A percentile compares a stretch with the other conserved stretches of the same genome.
Conservation (phyloP, 345 rosid species). For the Toxicodendron radicans region DNA sequence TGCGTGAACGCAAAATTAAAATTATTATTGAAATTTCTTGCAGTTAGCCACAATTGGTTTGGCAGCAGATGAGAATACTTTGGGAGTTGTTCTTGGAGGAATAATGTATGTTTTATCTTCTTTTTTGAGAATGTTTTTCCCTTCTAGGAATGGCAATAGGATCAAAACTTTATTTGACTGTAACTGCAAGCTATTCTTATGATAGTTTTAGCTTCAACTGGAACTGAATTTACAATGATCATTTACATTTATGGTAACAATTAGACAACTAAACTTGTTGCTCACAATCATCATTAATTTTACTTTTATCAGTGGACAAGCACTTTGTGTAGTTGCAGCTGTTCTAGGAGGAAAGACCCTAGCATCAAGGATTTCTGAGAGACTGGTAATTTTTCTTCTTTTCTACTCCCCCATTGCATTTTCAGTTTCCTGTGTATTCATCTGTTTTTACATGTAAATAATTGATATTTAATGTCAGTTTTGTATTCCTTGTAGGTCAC, state of each 20-base stretch:
- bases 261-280: too few species aligned
- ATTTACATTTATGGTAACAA: too few species aligned
- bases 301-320: slow-evolving; percentile 19
- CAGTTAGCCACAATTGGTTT: slow-evolving; percentile 31
- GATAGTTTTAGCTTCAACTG: too few species aligned
- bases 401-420: neutral
- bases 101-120: slow-evolving; percentile 15
- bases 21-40: neutral
- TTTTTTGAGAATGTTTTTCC: neutral
- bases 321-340: slow-evolving; percentile 23
- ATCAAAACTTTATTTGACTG: neutral
- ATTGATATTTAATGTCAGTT: neutral
- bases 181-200: neutral
- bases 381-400: slow-evolving; percentile 19
- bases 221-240: too few species aligned
- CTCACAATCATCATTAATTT: too few species aligned
- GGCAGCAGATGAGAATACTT: slow-evolving; percentile 30
- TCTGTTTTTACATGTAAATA: neutral
- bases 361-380: slow-evolving; percentile 17
- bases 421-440: neutral
- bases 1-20: too few species aligned
- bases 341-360: slow-evolving; percentile 26
- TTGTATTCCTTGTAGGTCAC: slow-evolving; percentile 6
- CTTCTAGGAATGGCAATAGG: neutral
- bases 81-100: slow-evolving; percentile 34